A percentile compares a stretch with the other conserved stretches of the same genome.
phyloP scores from a whole-genome alignment of 129 eudicot species.

The Tagetes patula region DNA sequence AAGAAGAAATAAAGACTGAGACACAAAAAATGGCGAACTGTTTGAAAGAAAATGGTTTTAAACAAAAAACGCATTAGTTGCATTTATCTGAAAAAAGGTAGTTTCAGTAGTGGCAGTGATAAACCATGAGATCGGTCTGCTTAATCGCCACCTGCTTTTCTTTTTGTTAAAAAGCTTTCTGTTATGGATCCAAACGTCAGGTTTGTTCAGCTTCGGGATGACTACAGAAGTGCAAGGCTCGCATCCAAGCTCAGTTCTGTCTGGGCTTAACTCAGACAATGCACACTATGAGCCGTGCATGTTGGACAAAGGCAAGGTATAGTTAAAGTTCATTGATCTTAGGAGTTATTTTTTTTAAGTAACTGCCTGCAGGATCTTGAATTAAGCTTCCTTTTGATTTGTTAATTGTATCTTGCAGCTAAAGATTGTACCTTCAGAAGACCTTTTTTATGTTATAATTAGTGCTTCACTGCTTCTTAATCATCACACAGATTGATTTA shows the following conservation, averaged over 20 bases:
- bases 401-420: no score
- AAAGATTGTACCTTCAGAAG: no score
- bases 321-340: not conserved
- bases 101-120: constrained; percentile 4
- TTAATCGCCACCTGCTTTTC: constrained; percentile 3
- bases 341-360: not conserved
- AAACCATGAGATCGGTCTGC: not conserved
- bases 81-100: not conserved
- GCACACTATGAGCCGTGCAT: not conserved
- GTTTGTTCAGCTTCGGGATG: constrained; percentile 79
- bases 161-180: constrained; percentile 1
- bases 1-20: constrained; percentile 1
- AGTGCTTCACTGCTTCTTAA: no score
- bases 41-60: constrained; percentile 2
- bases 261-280: constrained; percentile 47
- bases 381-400: not conserved
- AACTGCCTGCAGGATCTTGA: not conserved
- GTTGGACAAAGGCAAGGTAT: constrained; percentile 5
- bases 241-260: constrained; percentile 70
- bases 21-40: not conserved
- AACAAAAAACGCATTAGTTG: not conserved
- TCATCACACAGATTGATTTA: no score
- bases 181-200: constrained; percentile 36
- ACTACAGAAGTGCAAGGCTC: constrained; percentile 78
- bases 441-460: no score